Evolutionary conservation across 2,329 filamentous ascomycete genomes (phyloP), one percentile per base, ranked within the genome.

Genomic region (Calcarisporium arbuscula): DNA sequence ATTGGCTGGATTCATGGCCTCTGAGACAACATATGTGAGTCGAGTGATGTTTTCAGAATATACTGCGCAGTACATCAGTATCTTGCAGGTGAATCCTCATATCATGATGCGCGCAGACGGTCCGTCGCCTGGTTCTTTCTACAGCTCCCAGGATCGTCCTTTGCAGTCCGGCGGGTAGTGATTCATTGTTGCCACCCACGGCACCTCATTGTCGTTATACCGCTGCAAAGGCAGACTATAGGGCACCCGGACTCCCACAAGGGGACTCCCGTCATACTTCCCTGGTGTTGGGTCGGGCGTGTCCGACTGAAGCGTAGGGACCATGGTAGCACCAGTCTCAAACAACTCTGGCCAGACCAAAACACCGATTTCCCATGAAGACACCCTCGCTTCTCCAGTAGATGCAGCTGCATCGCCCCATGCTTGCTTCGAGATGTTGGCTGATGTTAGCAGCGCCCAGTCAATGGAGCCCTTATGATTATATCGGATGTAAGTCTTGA

Each of bases 391-490:
- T 47, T 85, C 73, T 1, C 74, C 76, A 0, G 67, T 63, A 4
- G 67, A 62, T 5, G 64, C 56, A 2, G 54, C 56, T 4, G 72
- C 66, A 23, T 82, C 78, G 2, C 88, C 88, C 89, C 88, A 95
- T 0, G 88, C 88, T 58, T 94, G 87, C 41, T 81, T 90, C 2
- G 85, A 92, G 3, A 95, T 57, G 47, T 94, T 95, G n/a, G 88
- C 87, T n/a, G 85, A 92, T 0, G 86, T 94, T 3, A 94, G 56
- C 43, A 95, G 67, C 2, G 85, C 86, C 89, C 88, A 95, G 51
- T 92, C 84, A 25, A 94, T 79, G 0, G 60, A 57, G 2, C 49
- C 53, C 14, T 62, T 50, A n/a, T 55, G 45, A 34, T 64, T 60
- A 45, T 71, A 88, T 5, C 84, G 76, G 28, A 89, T 78, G 50